Evolutionary conservation across 495 filamentous ascomycete genomes (phyloP).

Genomic region (Penicillium roqueforti): DNA sequence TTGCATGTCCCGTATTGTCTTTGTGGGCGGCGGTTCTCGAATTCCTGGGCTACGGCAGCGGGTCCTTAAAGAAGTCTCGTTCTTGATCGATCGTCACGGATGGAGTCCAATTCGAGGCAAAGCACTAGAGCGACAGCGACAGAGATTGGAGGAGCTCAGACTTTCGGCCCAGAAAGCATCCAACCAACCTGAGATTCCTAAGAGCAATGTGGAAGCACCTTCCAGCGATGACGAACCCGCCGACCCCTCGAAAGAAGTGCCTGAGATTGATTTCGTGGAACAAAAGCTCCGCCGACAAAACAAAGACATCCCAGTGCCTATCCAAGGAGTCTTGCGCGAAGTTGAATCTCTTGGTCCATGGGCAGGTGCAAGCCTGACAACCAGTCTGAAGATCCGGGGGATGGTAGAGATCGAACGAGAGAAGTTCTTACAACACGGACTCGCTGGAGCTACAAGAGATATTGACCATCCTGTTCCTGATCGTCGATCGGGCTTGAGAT

Average conservation of each 20-base stretch:
- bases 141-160: conserved; percentile 47
- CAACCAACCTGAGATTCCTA: conserved; percentile 14
- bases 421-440: conserved; percentile 71
- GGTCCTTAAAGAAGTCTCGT: conserved; percentile 67
- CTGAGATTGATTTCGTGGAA: conserved; percentile 59
- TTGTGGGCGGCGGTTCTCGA: conserved; percentile 76
- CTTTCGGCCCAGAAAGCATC: conserved; percentile 28
- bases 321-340: conserved; percentile 62
- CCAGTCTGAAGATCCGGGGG: conserved; percentile 71
- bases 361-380: conserved; percentile 80
- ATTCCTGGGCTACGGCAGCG: conserved; percentile 80
- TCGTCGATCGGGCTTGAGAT: conserved; percentile 50
- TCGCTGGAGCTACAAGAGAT: conserved; percentile 63
- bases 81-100: conserved; percentile 57
- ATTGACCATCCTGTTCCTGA: conserved; percentile 53
- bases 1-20: conserved; percentile 87
- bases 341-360: conserved; percentile 83
- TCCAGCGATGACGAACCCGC: conserved; percentile 41
- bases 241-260: conserved; percentile 22
- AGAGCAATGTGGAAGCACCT: conserved; percentile 23
- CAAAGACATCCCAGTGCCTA: conserved; percentile 40
- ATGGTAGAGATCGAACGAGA: conserved; percentile 84
- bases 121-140: conserved; percentile 50
- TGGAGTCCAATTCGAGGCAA: conserved; percentile 74
- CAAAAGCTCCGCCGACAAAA: conserved; percentile 52